Base-by-base conservation (phyloP, 1,284 basidiomycete species). In the Pisolithus thermaeus region DNA sequence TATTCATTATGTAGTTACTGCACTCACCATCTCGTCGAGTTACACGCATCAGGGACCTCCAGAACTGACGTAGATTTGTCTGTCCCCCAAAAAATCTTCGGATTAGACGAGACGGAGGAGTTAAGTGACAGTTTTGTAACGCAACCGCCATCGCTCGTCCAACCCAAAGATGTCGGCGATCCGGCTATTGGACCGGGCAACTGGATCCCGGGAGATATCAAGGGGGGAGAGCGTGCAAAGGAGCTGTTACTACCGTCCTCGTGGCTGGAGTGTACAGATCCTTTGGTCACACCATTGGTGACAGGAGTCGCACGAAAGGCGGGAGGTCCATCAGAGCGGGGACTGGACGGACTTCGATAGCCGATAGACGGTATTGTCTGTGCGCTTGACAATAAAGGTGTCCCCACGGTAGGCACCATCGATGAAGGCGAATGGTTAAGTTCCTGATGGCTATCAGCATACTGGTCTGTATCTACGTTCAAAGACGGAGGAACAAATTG, bases 361-460 rank as follows among this genome's bases (percentile, higher is more conserved):
- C 58, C 55, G 12, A 37, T 45, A 0, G 63, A 59, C 36, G 45
- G 53, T 22, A 54, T 44, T 4, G 54, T 55, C 50, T 47, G 51
- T 2, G 49, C 20, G 20, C 48, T 47, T n/a, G 63, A 58, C 41
- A 61, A 30, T 16, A 58, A 51, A 23, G 64, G 68, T 23, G 66
- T 69, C 36, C 64, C 68, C 7, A 66, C 64, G 8, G 53, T 52
- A 3, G 68, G 66, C 47, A 69, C 38, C 7, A 52, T 68, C 27
- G 65, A 66, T 41, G 69, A 53, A 16, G 68, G 68, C n/a, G 64
- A 60, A 41, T 68, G 66, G 38, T 70, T 30, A 30, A 58, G 56
- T 5, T 65, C 56, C 20, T 56, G 53, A 12, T 55, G 61, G 11
- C 36, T 44, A 41, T 58, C 61, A 18, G 38, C 14, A 36, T 59